Conservation (phyloP, 768 basidiomycete genomes). For the Glaciozyma martinii region DNA sequence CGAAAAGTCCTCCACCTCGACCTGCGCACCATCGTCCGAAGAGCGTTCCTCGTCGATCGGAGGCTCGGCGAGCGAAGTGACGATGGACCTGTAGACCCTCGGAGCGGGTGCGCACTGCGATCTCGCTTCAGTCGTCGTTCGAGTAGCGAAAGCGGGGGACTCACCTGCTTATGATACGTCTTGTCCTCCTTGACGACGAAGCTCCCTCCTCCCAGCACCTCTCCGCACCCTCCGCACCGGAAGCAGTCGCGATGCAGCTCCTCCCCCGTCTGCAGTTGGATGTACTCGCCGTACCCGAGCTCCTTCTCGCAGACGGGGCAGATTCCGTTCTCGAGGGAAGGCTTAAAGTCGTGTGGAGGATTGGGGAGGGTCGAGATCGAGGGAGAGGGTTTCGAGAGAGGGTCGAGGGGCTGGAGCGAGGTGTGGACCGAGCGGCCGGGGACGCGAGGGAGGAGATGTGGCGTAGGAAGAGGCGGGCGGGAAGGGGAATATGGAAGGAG, state of each 20-base stretch:
- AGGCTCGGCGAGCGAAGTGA: constrained; percentile 20
- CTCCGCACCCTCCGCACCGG: constrained; percentile 11
- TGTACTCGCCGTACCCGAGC: constrained; percentile 23
- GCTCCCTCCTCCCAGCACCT: constrained; percentile 6
- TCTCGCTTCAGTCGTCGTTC: no score
- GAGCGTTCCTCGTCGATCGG: no score
- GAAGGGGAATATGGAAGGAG: not conserved
- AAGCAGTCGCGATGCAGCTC: constrained; percentile 21
- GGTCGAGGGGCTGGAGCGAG: not conserved
- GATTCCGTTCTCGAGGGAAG: not conserved
- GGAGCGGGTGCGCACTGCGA: constrained; percentile 20
- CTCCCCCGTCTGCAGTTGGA: constrained; percentile 9
- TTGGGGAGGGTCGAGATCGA: not conserved
- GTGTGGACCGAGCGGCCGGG: not conserved
- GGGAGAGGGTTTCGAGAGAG: not conserved
- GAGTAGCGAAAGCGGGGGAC: not conserved
- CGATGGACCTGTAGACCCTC: constrained; percentile 7
- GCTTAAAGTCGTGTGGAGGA: not conserved
- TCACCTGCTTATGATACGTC: constrained; percentile 13
- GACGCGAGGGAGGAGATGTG: not conserved
- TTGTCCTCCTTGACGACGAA: constrained; percentile 11
- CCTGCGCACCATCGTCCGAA: not conserved
- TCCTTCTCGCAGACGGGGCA: constrained; percentile 6
- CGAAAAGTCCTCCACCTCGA: not conserved
- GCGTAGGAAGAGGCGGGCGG: not conserved